phyloP scores from a whole-genome alignment of 2,329 filamentous ascomycete genomes.

The Cladorrhinum sp. region DNA sequence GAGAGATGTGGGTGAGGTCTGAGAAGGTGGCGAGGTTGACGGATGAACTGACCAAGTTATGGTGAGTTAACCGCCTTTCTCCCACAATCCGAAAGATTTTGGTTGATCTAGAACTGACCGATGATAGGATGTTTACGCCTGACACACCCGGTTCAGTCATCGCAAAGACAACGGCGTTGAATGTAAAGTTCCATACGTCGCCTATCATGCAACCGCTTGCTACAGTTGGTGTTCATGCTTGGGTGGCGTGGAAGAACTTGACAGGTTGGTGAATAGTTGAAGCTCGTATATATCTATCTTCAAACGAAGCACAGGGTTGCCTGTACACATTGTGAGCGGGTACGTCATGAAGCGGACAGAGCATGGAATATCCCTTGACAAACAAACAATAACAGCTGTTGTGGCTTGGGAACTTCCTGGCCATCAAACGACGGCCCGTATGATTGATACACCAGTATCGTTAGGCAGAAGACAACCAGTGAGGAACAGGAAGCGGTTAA shows the following conservation, averaged over 20 bases:
- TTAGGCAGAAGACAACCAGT: too few species aligned
- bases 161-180: constrained; percentile 34
- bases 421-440: not conserved
- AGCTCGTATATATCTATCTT: too few species aligned
- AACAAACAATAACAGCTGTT: not conserved
- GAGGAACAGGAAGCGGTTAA: not conserved
- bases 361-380: not conserved
- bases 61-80: constrained; percentile 17
- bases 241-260: not conserved
- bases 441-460: too few species aligned
- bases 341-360: not conserved
- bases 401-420: not conserved
- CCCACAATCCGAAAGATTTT: not conserved
- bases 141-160: constrained; percentile 44
- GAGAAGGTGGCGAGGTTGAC: constrained; percentile 25
- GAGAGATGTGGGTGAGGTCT: constrained; percentile 15
- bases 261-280: not conserved
- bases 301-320: too few species aligned
- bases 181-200: constrained; percentile 33
- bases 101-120: not conserved
- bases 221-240: constrained; percentile 27
- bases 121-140: constrained; percentile 41
- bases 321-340: too few species aligned
- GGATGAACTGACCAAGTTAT: constrained; percentile 38
- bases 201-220: constrained; percentile 33